phyloP scores from a whole-genome alignment of 805 yeast species.

The Cyberlindnera japonica region DNA sequence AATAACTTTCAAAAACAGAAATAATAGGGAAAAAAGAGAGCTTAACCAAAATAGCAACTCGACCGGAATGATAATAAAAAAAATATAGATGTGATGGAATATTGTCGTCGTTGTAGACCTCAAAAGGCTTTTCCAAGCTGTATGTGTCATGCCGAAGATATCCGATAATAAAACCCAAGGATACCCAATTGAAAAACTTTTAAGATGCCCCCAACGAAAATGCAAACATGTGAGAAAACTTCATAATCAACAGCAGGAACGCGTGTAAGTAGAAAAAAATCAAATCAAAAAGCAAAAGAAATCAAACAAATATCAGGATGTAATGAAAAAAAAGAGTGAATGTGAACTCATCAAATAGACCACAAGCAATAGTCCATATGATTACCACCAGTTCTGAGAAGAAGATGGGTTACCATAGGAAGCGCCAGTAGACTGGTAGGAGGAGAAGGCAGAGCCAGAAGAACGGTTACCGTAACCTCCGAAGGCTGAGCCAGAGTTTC shows the following conservation, averaged over 20 bases:
- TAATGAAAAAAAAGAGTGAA: constrained; percentile 1
- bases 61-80: not conserved
- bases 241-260: constrained; percentile 14
- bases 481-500: constrained; percentile 4
- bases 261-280: constrained; percentile 2
- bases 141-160: constrained; percentile 9
- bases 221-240: constrained; percentile 16
- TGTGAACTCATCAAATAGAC: not conserved
- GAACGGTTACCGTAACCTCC: constrained; percentile 17
- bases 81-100: constrained; percentile 2
- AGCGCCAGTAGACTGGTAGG: constrained; percentile 19
- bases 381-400: constrained; percentile 6
- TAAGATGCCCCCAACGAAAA: constrained; percentile 15
- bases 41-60: constrained; percentile 3
- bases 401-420: constrained; percentile 12
- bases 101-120: constrained; percentile 11
- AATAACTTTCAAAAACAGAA: no score
- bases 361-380: not conserved
- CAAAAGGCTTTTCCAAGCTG: constrained; percentile 12
- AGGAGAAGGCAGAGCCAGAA: constrained; percentile 20
- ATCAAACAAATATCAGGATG: not conserved
- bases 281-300: constrained; percentile 5
- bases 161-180: constrained; percentile 3
- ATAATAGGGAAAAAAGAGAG: not conserved
- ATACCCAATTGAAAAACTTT: constrained; percentile 12